These are phyloP conservation scores for Cutaneotrichosporon mucoides DNA, from an alignment of 1,284 basidiomycete genomes.

Conservation along the genomic window DNA sequence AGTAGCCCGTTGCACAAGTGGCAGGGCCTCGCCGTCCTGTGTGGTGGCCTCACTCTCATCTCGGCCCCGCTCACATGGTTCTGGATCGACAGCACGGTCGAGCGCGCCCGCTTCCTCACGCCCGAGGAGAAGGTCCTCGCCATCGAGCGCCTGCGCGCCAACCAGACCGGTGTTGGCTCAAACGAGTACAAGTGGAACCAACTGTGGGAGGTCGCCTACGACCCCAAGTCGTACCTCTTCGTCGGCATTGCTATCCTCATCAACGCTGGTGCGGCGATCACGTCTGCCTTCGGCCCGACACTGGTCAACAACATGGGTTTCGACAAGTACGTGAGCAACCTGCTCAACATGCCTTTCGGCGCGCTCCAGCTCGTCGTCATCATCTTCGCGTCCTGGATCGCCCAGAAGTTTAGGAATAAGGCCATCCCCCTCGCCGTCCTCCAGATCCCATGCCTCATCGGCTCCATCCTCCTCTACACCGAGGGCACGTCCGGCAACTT, in stretches of 20 bases:
- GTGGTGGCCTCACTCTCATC: constrained; percentile 43
- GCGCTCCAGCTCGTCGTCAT: constrained; percentile 40
- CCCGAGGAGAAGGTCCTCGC: constrained; percentile 46
- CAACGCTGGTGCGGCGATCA: constrained; percentile 42
- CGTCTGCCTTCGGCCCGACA: constrained; percentile 33
- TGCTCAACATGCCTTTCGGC: constrained; percentile 51
- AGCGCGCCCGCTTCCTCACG: constrained; percentile 44
- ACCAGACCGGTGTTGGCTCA: constrained; percentile 46
- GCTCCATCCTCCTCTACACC: constrained; percentile 38
- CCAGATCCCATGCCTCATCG: constrained; percentile 41
- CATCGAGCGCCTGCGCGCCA: constrained; percentile 49
- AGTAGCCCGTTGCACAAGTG: constrained; percentile 32
- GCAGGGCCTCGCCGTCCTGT: constrained; percentile 48
- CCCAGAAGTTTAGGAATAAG: constrained; percentile 38
- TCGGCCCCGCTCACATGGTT: constrained; percentile 42
- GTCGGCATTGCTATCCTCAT: constrained; percentile 39
- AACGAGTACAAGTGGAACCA: constrained; percentile 48
- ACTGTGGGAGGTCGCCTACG: constrained; percentile 42
- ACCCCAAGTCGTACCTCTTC: constrained; percentile 46
- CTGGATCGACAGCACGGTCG: constrained; percentile 41
- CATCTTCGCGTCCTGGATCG: constrained; percentile 34
- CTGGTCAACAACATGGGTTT: constrained; percentile 29
- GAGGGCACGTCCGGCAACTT: constrained; percentile 10
- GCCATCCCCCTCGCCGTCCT: constrained; percentile 33
- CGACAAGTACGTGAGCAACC: constrained; percentile 27